Evolutionary conservation across 2,329 filamentous ascomycete genomes (phyloP), one percentile per base, ranked within the genome.

Genomic region (Byssochlamys sp.): DNA sequence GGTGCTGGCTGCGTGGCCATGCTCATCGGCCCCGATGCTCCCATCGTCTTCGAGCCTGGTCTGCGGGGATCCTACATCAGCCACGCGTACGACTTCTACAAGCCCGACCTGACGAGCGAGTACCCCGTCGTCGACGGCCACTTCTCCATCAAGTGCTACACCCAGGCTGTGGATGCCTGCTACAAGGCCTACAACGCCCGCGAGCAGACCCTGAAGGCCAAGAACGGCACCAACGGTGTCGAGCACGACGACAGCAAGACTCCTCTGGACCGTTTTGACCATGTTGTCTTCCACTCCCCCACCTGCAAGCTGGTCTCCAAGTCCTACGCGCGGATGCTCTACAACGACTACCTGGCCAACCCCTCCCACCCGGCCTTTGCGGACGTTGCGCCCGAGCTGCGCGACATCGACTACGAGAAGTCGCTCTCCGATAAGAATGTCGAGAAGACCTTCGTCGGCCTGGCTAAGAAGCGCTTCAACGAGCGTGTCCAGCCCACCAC

Each of bases 21-120:
- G 80, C 79, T 92, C 65, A 81, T 92, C 66, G 89, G 89, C 57
- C 88, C 89, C 58, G 79, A 91, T 70, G 89, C 89, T 55, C 88
- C 88, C 57, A 78, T 92, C 62, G 87, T 86, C 60, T 79, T 88
- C 63, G 89, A 92, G 77, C 84, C 89, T 55, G 89, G 89, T 71
- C 83, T 91, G 70, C 86, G 89, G 69, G 89, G 87, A 71, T 86
- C 81, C 67, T 90, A 89, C 80, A 87, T 91, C 85, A 81, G 86
- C 74, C 89, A 92, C 77, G 86, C 86, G 67, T 94, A 92, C 75
- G 89, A 92, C 75, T 92, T 92, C 75, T 92, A 90, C 84, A 92
- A 92, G 85, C 88, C 89, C 68, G 89, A 92, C 75, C 80, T 92
- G 64, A 88, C 88, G 69, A 90, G 86, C 82, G 89, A 92, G 77